These are phyloP conservation scores for Rhizopogon vulgaris DNA, from an alignment of 768 basidiomycete species.

Conservation along the genomic window DNA sequence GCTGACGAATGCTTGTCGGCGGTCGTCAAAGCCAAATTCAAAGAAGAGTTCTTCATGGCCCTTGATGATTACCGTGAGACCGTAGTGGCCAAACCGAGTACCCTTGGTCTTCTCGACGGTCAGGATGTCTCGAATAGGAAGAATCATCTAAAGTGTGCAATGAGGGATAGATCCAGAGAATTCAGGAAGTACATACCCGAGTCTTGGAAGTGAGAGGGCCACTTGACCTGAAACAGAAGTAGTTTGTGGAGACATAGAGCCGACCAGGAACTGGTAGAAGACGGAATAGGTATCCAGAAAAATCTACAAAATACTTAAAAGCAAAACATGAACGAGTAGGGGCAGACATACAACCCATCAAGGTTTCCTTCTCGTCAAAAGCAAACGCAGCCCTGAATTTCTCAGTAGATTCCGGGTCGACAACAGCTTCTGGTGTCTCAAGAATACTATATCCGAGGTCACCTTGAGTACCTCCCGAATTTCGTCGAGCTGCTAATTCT, in stretches of 20 bases:
- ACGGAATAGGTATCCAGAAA: constrained; percentile 85
- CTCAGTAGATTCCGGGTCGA: constrained; percentile 59
- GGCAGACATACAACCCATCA: constrained; percentile 75
- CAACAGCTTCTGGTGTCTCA: constrained; percentile 58
- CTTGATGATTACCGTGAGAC: constrained; percentile 84
- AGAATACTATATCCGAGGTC: constrained; percentile 79
- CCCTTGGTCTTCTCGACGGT: constrained; percentile 81
- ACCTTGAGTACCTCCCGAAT: constrained; percentile 31
- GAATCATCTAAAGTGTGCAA: constrained; percentile 67
- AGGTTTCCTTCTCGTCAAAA: constrained; percentile 78
- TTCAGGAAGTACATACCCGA: constrained; percentile 47
- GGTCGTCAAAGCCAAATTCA: constrained; percentile 80
- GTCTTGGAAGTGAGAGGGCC: constrained; percentile 76
- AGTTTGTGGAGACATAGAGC: constrained; percentile 87
- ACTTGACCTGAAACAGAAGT: constrained; percentile 92
- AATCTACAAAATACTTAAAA: constrained; percentile 49
- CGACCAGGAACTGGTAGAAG: constrained; percentile 85
- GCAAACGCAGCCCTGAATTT: constrained; percentile 83
- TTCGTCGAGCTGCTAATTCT: constrained; percentile 11
- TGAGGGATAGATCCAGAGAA: constrained; percentile 1
- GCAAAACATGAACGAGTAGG: not conserved
- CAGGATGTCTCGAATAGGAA: constrained; percentile 86
- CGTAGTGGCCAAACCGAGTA: constrained; percentile 84
- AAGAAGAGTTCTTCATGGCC: constrained; percentile 98
- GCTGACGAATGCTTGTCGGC: constrained; percentile 69